A percentile compares a stretch with the other conserved stretches of the same genome.
These are phyloP conservation scores for Fusarium neocosmosporiellum DNA, from an alignment of 2,329 filamentous ascomycete species.

Conservation along the genomic window DNA sequence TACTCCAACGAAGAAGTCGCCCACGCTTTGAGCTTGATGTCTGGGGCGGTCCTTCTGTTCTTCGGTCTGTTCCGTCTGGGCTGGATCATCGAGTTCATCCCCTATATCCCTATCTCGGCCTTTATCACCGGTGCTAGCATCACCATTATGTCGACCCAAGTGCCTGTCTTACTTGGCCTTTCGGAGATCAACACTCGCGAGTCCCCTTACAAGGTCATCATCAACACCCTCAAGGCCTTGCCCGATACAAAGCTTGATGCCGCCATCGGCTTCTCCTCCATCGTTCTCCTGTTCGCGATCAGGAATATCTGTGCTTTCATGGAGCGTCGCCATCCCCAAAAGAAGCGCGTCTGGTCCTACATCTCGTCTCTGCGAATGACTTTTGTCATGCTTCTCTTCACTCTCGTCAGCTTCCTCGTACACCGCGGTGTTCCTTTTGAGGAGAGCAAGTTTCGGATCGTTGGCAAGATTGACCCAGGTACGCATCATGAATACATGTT, in stretches of 20 bases:
- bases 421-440: conserved; percentile 64
- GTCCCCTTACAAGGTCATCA: conserved; percentile 58
- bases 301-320: conserved; percentile 69
- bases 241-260: conserved; percentile 69
- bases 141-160: conserved; percentile 61
- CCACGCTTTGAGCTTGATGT: conserved; percentile 57
- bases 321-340: conserved; percentile 69
- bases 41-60: conserved; percentile 56
- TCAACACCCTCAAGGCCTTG: conserved; percentile 55
- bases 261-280: conserved; percentile 76
- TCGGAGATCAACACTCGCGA: conserved; percentile 57
- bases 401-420: conserved; percentile 76
- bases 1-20: conserved; percentile 56
- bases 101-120: conserved; percentile 60
- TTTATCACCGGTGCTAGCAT: conserved; percentile 64
- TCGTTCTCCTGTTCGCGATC: conserved; percentile 74
- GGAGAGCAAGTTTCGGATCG: conserved; percentile 68
- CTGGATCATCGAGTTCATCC: conserved; percentile 64
- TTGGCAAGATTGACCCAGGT: conserved; percentile 74
- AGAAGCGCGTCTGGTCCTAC: conserved; percentile 77
- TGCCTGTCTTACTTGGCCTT: conserved; percentile 58
- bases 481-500: conserved; percentile 11
- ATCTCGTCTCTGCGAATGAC: conserved; percentile 78
- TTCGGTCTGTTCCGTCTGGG: conserved; percentile 60
- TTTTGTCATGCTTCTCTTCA: conserved; percentile 81